Conservation (phyloP, 768 basidiomycete genomes). For the Sistotremastrum suecicum region DNA sequence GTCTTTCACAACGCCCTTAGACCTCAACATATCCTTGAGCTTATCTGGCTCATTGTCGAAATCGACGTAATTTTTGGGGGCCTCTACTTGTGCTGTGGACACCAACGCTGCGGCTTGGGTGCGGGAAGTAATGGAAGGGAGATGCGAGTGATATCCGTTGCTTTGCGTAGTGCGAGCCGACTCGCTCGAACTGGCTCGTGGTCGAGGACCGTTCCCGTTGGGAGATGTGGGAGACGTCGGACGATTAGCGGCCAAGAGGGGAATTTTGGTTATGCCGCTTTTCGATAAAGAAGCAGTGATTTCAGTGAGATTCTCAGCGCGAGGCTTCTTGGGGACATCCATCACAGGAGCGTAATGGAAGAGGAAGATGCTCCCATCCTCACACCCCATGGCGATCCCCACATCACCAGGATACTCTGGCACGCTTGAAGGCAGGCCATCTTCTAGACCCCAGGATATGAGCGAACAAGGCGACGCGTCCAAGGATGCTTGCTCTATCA, state of each 20-base stretch:
- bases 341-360: constrained; percentile 9
- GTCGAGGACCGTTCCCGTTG: constrained; percentile 5
- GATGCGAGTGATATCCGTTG: constrained; percentile 20
- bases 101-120: constrained; percentile 60
- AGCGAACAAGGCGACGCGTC: too few relatives aligned
- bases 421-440: too few relatives aligned
- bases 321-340: constrained; percentile 3
- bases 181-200: background rate
- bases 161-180: background rate
- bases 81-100: constrained; percentile 56
- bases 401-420: too few relatives aligned
- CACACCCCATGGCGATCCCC: constrained; percentile 21
- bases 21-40: constrained; percentile 59
- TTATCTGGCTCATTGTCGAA: constrained; percentile 70
- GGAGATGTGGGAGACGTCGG: constrained; percentile 25
- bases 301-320: constrained; percentile 4
- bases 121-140: constrained; percentile 40
- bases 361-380: constrained; percentile 23
- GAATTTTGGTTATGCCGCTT: constrained; percentile 7
- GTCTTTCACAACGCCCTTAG: constrained; percentile 24
- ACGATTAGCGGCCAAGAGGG: constrained; percentile 8
- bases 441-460: too few relatives aligned
- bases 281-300: constrained; percentile 5
- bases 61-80: constrained; percentile 67
- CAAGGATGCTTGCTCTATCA: too few relatives aligned